phyloP scores from a whole-genome alignment of 768 basidiomycete species.

The Lepiota venenata region DNA sequence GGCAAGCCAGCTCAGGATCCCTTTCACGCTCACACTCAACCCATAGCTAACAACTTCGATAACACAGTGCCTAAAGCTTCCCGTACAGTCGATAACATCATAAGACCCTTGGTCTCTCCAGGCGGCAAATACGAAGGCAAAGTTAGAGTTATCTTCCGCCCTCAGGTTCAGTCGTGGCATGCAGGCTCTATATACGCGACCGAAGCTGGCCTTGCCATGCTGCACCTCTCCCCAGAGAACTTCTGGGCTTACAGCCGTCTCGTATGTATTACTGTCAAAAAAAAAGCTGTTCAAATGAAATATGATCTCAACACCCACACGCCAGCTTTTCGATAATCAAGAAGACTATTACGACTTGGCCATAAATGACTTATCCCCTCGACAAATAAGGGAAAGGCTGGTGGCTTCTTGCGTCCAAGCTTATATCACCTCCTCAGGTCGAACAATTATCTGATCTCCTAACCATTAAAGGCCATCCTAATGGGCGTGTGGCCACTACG shows the following conservation, averaged over 20 bases:
- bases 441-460: conserved; percentile 60
- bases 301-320: background rate
- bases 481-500: conserved; percentile 81
- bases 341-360: conserved; percentile 80
- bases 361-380: conserved; percentile 57
- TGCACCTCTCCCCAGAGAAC: conserved; percentile 64
- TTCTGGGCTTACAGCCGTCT: conserved; percentile 78
- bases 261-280: conserved; percentile 32
- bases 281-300: background rate
- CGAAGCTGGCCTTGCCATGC: conserved; percentile 80
- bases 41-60: background rate
- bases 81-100: conserved; percentile 51
- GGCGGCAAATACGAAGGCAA: conserved; percentile 68
- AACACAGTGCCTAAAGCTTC: conserved; percentile 56
- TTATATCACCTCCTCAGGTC: conserved; percentile 48
- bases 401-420: conserved; percentile 48
- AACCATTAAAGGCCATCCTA: conserved; percentile 56
- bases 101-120: conserved; percentile 55
- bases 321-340: conserved; percentile 76
- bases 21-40: background rate
- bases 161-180: conserved; percentile 82
- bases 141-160: conserved; percentile 69
- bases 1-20: conserved; percentile 31
- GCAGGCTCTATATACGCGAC: conserved; percentile 69
- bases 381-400: conserved; percentile 74